Base-by-base conservation (phyloP, 1,284 basidiomycete species). In the Apiotrichum sp. region DNA sequence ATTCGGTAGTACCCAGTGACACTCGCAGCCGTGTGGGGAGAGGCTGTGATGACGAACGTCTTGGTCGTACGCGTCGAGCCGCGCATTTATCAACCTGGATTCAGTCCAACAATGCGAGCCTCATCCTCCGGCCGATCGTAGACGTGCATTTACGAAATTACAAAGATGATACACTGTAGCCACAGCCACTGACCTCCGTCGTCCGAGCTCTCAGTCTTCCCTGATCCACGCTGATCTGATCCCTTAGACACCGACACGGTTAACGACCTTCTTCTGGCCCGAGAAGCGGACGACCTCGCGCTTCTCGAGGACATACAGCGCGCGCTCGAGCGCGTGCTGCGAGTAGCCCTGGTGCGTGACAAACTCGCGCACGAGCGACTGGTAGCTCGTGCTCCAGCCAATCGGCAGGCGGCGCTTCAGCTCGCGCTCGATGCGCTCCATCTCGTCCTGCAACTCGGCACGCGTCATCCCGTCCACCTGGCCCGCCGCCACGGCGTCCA, bases 401-500 rank as follows among this genome's bases (percentile, higher is more conserved):
- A 99, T 88, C 0, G 96, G 95, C 61, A 98, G 78, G 45, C 96
- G 79, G 62, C 92, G 78, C 58, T 87, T 80, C 53, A 99, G 81
- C 73, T 98, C 96, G 68, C 86, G 86, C 76, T 98, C 96, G 63
- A 99, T 93, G 65, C 84, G 83, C 53, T 82, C 80, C 80, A 98
- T 93, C 78, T 98, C 96, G 60, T 93, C 93, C 72, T 95, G 93
- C 33, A 98, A 78, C 70, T 95, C 91, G 4, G 89, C 86, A 47
- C 93, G 84, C 13, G 91, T 92, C 66, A 98, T 82, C 1, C 96
- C 96, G 65, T 98, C 95, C 6, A 90, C 86, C 39, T 76, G 72
- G n/a, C 81, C 81, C 5, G 93, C 92, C 32, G 91, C 89, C 32
- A 98, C 93, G 31, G 96, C 96, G 74, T 98, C 92, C 95, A 98